Percentiles rank a stretch among this genome's conserved stretches.
These are phyloP conservation scores for Pseudohalonectria lignicola DNA, from an alignment of 2,329 filamentous ascomycete genomes.

Conservation along the genomic window DNA sequence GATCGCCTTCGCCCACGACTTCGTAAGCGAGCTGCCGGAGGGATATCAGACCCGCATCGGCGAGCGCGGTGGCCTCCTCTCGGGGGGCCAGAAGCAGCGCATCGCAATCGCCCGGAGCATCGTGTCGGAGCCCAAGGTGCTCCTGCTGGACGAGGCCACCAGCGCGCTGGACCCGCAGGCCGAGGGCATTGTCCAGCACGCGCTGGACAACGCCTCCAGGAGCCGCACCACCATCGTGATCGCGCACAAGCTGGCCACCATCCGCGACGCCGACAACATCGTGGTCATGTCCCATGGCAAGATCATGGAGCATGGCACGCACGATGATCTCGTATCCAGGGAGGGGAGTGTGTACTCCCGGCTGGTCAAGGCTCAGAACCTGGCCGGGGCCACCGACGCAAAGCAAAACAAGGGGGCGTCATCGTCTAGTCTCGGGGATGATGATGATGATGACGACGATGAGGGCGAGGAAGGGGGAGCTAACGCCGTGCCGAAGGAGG, in stretches of 20 bases:
- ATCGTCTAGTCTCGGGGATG: constrained; percentile 2
- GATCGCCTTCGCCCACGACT: constrained; percentile 40
- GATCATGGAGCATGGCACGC: constrained; percentile 19
- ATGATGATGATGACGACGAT: constrained; percentile 2
- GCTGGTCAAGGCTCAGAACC: constrained; percentile 10
- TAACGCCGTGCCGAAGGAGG: not conserved
- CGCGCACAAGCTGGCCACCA: constrained; percentile 48
- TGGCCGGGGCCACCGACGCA: constrained; percentile 5
- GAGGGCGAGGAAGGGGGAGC: not conserved
- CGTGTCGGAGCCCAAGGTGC: constrained; percentile 50
- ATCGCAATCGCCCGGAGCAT: constrained; percentile 57
- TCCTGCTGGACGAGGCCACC: constrained; percentile 59
- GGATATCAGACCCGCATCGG: constrained; percentile 54
- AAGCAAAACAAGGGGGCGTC: not conserved
- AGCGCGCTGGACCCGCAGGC: constrained; percentile 37
- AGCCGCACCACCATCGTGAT: constrained; percentile 56
- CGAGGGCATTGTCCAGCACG: constrained; percentile 41
- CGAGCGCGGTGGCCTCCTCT: constrained; percentile 52
- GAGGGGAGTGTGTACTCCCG: constrained; percentile 14
- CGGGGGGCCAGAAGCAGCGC: constrained; percentile 57
- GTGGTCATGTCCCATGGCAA: constrained; percentile 21
- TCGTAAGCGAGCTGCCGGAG: constrained; percentile 5
- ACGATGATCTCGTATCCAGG: constrained; percentile 13
- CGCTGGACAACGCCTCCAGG: constrained; percentile 42
- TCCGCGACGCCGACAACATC: constrained; percentile 29